These are phyloP conservation scores for Neopestalotiopsis clavispora DNA, from an alignment of 2,329 filamentous ascomycete genomes.

Conservation along the genomic window DNA sequence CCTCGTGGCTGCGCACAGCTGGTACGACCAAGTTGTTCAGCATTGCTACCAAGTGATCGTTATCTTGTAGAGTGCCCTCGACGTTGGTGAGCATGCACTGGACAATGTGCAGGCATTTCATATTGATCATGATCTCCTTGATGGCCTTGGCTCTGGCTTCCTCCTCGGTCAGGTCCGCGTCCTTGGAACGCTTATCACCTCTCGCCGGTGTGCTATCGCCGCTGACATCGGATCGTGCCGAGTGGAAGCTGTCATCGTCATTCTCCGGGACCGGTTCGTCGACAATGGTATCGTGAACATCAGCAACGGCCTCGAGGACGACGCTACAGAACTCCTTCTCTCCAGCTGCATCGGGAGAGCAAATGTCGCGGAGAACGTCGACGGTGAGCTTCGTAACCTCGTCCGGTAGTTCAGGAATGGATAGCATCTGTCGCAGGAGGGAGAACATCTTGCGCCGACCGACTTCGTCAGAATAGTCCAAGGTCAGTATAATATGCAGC, in stretches of 20 bases:
- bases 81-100: constrained; percentile 98
- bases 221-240: constrained; percentile 84
- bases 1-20: constrained; percentile 90
- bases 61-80: constrained; percentile 83
- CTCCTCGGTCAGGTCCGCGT: constrained; percentile 61
- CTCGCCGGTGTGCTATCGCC: constrained; percentile 63
- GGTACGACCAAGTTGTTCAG: constrained; percentile 96
- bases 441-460: constrained; percentile 96
- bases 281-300: constrained; percentile 93
- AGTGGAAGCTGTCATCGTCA: constrained; percentile 87
- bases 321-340: constrained; percentile 85
- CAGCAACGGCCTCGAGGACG: constrained; percentile 90
- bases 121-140: constrained; percentile 92
- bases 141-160: constrained; percentile 76
- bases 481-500: constrained; percentile 85
- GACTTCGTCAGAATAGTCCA: constrained; percentile 98
- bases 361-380: constrained; percentile 81
- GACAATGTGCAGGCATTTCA: constrained; percentile 97
- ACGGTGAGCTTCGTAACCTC: constrained; percentile 89
- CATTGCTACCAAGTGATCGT: constrained; percentile 94
- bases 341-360: constrained; percentile 73
- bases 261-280: constrained; percentile 64
- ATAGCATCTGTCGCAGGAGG: constrained; percentile 82
- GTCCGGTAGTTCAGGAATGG: constrained; percentile 86
- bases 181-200: constrained; percentile 45